Evolutionary conservation across 345 rosid species (phyloP).

Genomic region (Psidium friedrichsthalianum): DNA sequence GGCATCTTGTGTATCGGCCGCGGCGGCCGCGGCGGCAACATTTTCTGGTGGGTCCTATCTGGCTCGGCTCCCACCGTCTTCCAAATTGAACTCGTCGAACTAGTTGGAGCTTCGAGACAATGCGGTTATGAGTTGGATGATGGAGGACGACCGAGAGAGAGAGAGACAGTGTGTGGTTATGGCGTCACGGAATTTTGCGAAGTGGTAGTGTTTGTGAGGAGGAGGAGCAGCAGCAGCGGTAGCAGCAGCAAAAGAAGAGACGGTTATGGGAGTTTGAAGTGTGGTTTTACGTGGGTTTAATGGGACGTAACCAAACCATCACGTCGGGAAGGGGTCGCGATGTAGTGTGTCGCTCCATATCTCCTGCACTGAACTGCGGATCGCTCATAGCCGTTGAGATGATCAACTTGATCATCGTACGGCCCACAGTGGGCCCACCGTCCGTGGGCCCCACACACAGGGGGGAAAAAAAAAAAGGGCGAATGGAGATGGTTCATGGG

Average conservation of each 20-base stretch:
- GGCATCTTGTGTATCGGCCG: slow-evolving; percentile 32
- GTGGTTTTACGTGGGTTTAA: background rate
- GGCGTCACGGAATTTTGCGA: background rate
- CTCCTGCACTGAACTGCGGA: background rate
- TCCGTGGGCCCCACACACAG: background rate
- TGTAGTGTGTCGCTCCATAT: background rate
- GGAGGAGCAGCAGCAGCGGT: background rate
- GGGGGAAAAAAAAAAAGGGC: too few relatives aligned
- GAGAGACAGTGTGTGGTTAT: too few relatives aligned
- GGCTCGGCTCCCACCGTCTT: background rate
- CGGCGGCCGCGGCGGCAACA: background rate
- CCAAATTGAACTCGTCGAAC: background rate
- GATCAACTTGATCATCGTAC: background rate
- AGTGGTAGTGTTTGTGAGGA: background rate
- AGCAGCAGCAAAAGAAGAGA: background rate
- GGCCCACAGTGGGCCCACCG: background rate
- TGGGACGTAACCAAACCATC: background rate
- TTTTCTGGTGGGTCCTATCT: background rate
- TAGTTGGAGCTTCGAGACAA: background rate
- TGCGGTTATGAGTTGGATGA: background rate
- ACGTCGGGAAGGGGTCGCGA: background rate
- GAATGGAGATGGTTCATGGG: background rate
- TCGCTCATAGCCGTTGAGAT: background rate
- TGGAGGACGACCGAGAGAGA: background rate
- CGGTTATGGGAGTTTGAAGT: background rate